phyloP scores from a whole-genome alignment of 768 basidiomycete genomes.

The Mycena floridula region DNA sequence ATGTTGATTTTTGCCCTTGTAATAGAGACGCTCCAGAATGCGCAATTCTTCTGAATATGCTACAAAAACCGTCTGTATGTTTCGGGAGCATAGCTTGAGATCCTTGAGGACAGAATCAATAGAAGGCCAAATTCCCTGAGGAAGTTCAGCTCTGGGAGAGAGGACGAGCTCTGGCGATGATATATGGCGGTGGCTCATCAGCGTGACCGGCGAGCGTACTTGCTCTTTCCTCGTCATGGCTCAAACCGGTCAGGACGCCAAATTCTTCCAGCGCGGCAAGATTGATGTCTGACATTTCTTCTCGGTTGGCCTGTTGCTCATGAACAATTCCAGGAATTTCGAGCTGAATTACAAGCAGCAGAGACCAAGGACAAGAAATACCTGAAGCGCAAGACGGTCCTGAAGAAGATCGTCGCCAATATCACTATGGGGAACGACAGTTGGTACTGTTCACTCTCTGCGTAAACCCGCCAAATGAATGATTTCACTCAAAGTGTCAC shows the following conservation, averaged over 20 bases:
- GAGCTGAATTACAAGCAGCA: constrained; percentile 84
- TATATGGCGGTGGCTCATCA: background rate
- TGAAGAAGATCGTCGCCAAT: constrained; percentile 98
- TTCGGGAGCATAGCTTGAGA: constrained; percentile 49
- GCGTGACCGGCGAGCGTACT: too few relatives aligned
- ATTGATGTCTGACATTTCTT: constrained; percentile 58
- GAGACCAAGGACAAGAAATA: constrained; percentile 97
- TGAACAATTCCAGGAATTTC: constrained; percentile 60
- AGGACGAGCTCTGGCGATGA: background rate
- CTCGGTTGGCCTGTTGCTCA: constrained; percentile 1
- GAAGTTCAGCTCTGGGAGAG: too few relatives aligned
- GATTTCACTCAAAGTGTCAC: constrained; percentile 67
- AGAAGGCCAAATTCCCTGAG: background rate
- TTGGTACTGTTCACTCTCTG: constrained; percentile 40
- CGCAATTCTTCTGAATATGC: constrained; percentile 46
- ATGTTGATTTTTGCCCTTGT: constrained; percentile 80
- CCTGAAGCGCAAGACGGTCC: constrained; percentile 83
- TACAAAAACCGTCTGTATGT: constrained; percentile 37
- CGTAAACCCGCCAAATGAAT: too few relatives aligned
- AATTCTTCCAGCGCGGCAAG: constrained; percentile 89
- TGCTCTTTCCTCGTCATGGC: too few relatives aligned
- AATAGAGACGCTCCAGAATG: constrained; percentile 62
- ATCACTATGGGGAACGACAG: constrained; percentile 99
- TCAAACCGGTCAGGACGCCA: constrained; percentile 79
- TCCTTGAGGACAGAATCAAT: constrained; percentile 58